Evolutionary conservation across 768 basidiomycete genomes (phyloP).

Genomic region (Russula vinacea): DNA sequence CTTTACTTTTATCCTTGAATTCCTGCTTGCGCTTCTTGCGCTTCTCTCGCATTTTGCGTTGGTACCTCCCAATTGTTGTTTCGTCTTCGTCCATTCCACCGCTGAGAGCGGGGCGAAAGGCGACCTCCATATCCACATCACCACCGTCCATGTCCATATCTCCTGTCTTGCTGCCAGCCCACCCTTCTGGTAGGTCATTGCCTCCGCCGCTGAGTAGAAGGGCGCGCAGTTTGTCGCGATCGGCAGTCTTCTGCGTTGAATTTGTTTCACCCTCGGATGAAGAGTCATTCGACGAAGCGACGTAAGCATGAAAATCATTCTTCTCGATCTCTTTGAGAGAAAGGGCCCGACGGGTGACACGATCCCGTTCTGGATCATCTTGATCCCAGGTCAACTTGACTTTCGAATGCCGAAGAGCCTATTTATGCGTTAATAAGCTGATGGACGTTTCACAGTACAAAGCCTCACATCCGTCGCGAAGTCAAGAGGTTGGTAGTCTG

Average conservation of each 20-base stretch:
- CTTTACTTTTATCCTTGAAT: conserved; percentile 41
- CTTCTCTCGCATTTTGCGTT: conserved; percentile 87
- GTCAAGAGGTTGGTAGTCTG: conserved; percentile 71
- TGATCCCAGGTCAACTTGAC: conserved; percentile 99
- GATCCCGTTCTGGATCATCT: conserved; percentile 85
- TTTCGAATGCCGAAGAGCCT: conserved; percentile 97
- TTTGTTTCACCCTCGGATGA: conserved; percentile 47
- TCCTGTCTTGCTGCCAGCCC: conserved; percentile 51
- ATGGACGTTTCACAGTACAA: neutral
- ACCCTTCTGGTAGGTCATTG: conserved; percentile 78
- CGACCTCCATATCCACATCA: conserved; percentile 90
- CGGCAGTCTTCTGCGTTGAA: conserved; percentile 47
- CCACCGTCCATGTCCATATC: conserved; percentile 40
- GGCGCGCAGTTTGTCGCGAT: conserved; percentile 69
- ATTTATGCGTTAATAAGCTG: neutral
- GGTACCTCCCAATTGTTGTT: conserved; percentile 86
- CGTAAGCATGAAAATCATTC: conserved; percentile 70
- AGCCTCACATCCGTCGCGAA: conserved; percentile 86
- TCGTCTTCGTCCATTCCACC: conserved; percentile 58
- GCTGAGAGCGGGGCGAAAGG: conserved; percentile 83
- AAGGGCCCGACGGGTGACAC: conserved; percentile 72
- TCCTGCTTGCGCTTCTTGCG: conserved; percentile 76
- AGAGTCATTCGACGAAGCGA: conserved; percentile 48
- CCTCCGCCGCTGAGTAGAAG: conserved; percentile 66
- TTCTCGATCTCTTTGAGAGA: conserved; percentile 87